These are phyloP conservation scores for Alloteropsis angusta DNA, from an alignment of 202 grass and related monocot species.

Conservation along the genomic window DNA sequence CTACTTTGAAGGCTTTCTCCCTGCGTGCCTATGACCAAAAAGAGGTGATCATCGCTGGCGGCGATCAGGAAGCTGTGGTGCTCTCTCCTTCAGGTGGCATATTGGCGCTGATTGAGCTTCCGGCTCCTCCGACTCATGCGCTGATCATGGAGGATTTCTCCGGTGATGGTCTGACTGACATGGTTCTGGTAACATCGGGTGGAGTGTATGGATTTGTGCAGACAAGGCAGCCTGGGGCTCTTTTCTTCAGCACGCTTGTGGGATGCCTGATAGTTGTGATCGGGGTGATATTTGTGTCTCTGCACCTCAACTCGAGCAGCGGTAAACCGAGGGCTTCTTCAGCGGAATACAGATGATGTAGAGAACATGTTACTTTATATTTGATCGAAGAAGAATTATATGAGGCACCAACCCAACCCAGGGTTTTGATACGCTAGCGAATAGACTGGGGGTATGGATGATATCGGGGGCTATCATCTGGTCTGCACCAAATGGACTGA, in stretches of 20 bases:
- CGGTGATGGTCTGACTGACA: constrained; percentile 65
- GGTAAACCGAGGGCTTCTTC: constrained; percentile 51
- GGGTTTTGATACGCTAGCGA: neutral
- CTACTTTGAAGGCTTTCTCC: constrained; percentile 72
- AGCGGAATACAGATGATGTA: constrained; percentile 36
- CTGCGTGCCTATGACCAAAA: constrained; percentile 41
- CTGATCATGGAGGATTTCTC: constrained; percentile 75
- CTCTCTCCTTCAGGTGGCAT: constrained; percentile 65
- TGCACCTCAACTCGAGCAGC: constrained; percentile 64
- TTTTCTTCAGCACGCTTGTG: constrained; percentile 88
- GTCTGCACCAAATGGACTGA: neutral
- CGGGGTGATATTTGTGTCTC: constrained; percentile 70
- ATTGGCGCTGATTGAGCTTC: constrained; percentile 55
- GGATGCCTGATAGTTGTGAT: constrained; percentile 84
- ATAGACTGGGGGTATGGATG: neutral
- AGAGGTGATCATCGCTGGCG: constrained; percentile 60
- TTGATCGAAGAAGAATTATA: neutral
- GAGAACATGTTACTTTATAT: neutral
- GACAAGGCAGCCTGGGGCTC: constrained; percentile 77
- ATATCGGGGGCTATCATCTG: too few relatives aligned
- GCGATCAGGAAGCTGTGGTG: constrained; percentile 77
- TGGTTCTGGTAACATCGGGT: constrained; percentile 52
- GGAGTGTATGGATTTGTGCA: constrained; percentile 75
- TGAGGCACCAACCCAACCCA: neutral
- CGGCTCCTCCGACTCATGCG: constrained; percentile 53